Base-by-base conservation (phyloP, 495 filamentous ascomycete species). In the Tuber magnatum region DNA sequence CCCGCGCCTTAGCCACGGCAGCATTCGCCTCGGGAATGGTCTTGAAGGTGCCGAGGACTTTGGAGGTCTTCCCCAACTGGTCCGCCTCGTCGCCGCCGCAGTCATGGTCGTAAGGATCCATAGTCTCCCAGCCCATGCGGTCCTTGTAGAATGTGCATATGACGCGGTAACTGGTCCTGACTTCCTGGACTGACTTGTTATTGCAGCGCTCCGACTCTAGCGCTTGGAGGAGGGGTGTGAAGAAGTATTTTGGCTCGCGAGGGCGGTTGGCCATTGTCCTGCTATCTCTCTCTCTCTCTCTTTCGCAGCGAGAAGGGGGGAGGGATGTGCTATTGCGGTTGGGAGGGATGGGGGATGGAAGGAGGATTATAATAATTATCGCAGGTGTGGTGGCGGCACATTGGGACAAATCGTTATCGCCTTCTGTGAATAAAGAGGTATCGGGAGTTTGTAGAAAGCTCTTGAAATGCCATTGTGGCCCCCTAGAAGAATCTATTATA, bases 131-230 rank as follows among this genome's bases (percentile, higher is more conserved):
- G 28, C 56, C 28, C 56, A 65, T 32, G 28, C 56, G 28, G 28
- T 65, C 28, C 28, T 65, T 65, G 56, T 35, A 65, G 56, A 65
- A 65, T 65, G 56, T 65, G 56, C 56, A 65, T 28, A 65, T 65
- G 56, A 65, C 56, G 56, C 56, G 56, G 56, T 65, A 65, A 8
- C 14, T 16, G 14, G 56, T 32, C 6, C 32, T 65, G 56, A 65
- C 56, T 20, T 65, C 56, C 6, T 65, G 56, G 32, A 28, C 28
- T 7, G 28, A 32, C 28, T 18, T 65, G 28, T 32, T 35, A 32
- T 14, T 61, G 56, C 56, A 65, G 28, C 14, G 56, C 56, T 65
- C 56, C 6, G 28, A 65, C 56, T 65, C 56, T 16, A 65, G 28
- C 10, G 56, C 56, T 32, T 65, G 56, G 56, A 65, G 56, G 28